Base-by-base conservation (phyloP, 805 yeast species). In the Wickerhamiella hasegawae region DNA sequence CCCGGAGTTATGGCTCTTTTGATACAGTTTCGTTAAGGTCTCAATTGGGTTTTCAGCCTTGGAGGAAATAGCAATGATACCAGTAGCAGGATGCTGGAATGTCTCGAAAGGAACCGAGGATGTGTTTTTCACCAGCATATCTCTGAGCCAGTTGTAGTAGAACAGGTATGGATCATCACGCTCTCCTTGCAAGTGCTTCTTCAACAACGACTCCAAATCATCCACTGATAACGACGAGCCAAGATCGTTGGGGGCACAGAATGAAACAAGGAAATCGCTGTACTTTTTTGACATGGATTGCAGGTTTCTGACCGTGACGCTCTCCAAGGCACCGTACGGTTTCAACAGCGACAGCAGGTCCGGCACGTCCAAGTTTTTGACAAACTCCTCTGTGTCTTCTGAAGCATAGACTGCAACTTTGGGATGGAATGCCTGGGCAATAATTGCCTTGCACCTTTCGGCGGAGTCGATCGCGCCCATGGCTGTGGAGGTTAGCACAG, bases 11-110 rank as follows among this genome's bases (percentile, higher is more conserved):
- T 54, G 54, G 24, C 60, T 51, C 27, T 58, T 62, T 43, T 65
- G 69, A 55, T 68, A 76, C 31, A 57, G 46, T 22, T 62, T 59
- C 3, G 72, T 67, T 17, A 81, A 56, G 26, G 72, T 51, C 15
- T 66, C 68, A 34, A 77, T 64, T 4, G 90, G 73, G n/a, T 58
- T 54, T 10, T 69, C 73, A 22, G 75, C 80, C 11, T 55, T 43
- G 17, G 71, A 63, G 17, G 81, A 69, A 3, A 83, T 61, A 1
- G 76, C 74, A 34, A 83, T 64, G 11, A 87, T 51, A 28, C 84
- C 78, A 2, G 81, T 67, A 2, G 83, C 69, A 0, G 96, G 96
- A 51, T 85, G 95, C 44, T 79, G 75, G 53, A 84, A 74, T 4
- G 83, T 75, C 53, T 87, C 96, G 21, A 36, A 36, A 15, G 35